These are phyloP conservation scores for Nitzschia putrida DNA, from an alignment of 108 stramenopile species.

Conservation along the genomic window DNA sequence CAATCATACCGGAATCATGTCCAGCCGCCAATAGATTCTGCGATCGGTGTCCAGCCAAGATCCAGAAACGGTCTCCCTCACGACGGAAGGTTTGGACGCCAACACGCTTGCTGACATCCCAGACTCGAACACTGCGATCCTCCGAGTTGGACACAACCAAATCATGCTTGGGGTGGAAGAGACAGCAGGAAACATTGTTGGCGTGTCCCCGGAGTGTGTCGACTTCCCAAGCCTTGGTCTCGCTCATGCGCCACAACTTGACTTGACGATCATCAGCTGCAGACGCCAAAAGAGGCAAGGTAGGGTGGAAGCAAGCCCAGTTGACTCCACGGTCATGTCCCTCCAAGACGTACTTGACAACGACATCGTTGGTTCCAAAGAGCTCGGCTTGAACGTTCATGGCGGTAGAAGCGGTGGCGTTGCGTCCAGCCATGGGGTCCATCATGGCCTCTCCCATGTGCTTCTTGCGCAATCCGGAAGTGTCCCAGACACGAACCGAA, in stretches of 20 bases:
- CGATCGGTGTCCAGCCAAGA: slow-evolving; percentile 88
- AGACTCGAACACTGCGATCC: slow-evolving; percentile 97
- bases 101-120: slow-evolving; percentile 97
- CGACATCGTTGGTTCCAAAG: slow-evolving; percentile 98
- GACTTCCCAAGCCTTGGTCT: slow-evolving; percentile 99
- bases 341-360: slow-evolving; percentile 98
- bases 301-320: slow-evolving; percentile 99
- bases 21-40: slow-evolving; percentile 98
- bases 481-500: slow-evolving; percentile 99
- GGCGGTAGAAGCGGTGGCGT: slow-evolving; percentile 58
- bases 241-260: slow-evolving; percentile 99
- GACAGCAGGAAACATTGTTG: slow-evolving; percentile 98
- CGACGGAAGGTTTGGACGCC: slow-evolving; percentile 98
- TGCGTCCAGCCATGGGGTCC: slow-evolving; percentile 43
- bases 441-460: slow-evolving; percentile 66
- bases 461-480: slow-evolving; percentile 96
- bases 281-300: slow-evolving; percentile 93
- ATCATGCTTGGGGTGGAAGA: slow-evolving; percentile 99
- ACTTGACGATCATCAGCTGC: slow-evolving; percentile 99
- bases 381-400: slow-evolving; percentile 95
- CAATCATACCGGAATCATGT: slow-evolving; percentile 99
- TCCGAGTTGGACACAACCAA: slow-evolving; percentile 97
- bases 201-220: slow-evolving; percentile 98
- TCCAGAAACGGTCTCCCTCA: slow-evolving; percentile 98
- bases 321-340: slow-evolving; percentile 99